Base-by-base conservation (phyloP, 1,284 basidiomycete genomes). In the Ustilago shanxiensis region DNA sequence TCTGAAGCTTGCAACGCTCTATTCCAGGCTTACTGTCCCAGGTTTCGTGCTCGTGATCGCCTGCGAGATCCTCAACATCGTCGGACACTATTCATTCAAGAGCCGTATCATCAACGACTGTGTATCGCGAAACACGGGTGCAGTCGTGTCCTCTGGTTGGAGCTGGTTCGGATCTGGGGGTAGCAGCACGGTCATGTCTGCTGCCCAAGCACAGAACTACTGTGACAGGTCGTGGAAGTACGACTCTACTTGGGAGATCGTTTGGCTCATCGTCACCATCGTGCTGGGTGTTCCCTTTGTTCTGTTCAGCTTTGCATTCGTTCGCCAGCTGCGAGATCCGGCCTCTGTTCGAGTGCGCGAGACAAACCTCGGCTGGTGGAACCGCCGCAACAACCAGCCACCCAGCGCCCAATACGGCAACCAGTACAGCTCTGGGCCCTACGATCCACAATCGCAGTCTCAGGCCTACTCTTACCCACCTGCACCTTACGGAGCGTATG, bases 221-320 rank as follows among this genome's bases (percentile, higher is more conserved):
- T 82, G 80, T 60, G 50, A 71, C 37, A 50, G 53, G 39, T 50
- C 47, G 35, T 82, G 79, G 79, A 75, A 49, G 41, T 67, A 70
- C 49, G 60, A 64, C 29, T 70, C 72, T 6, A 79, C 65, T 24
- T 79, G 79, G 80, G 51, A 64, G 45, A 80, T 82, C 22, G 66
- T 82, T 26, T 80, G 80, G 79, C 68, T 83, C 14, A 39, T 83
- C 50, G 67, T 81, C 33, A 73, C 75, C 5, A 24, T 73, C 13
- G 10, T 79, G 22, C 35, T 83, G 26, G 81, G 81, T 22, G 29
- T 73, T 10, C 67, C 81, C 4, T 81, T 83, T 39, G 72, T 81
- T 51, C 37, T 77, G 50, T 76, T 83, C 68, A 68, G 69, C 75
- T 83, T 83, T 26, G 79, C 70, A 3, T 83, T 80, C 51, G 79